Percentiles rank a stretch among this genome's conserved stretches.
phyloP scores from a whole-genome alignment of 192 early-diverging fungal genomes.

The Dissophora ornata region DNA sequence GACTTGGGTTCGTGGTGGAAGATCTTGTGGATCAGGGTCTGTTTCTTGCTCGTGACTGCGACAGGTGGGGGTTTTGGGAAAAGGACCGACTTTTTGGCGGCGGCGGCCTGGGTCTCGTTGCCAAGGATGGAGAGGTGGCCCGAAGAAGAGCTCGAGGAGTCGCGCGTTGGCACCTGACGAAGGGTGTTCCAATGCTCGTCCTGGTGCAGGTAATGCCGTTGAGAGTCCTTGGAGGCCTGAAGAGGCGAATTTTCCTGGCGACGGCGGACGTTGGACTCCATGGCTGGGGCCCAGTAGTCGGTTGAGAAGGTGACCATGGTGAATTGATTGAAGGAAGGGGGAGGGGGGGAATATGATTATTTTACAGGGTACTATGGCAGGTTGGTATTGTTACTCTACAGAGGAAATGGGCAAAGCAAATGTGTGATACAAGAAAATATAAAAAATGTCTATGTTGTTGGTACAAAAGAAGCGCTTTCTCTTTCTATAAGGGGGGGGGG shows the following conservation, averaged over 20 bases:
- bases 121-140: neutral
- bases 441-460: neutral
- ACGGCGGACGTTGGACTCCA: constrained; percentile 57
- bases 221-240: neutral
- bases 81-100: constrained; percentile 7
- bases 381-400: neutral
- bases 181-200: constrained; percentile 39
- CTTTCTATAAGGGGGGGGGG: neutral
- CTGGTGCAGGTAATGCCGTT: constrained; percentile 11
- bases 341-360: neutral
- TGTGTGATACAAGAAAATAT: neutral
- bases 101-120: constrained; percentile 8
- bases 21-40: constrained; percentile 51
- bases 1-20: constrained; percentile 39
- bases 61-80: constrained; percentile 31
- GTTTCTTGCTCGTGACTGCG: constrained; percentile 36
- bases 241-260: constrained; percentile 33
- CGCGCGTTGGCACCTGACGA: constrained; percentile 20
- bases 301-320: constrained; percentile 61
- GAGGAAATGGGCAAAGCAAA: neutral
- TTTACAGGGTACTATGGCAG: constrained; percentile 4
- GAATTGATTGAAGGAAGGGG: no score
- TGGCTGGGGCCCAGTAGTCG: constrained; percentile 60
- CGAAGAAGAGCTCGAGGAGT: constrained; percentile 16
- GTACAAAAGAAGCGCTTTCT: neutral